Percentiles rank a stretch among this genome's conserved stretches.
Conservation (phyloP, 768 basidiomycete species). For the Coprinopsis sp. region DNA sequence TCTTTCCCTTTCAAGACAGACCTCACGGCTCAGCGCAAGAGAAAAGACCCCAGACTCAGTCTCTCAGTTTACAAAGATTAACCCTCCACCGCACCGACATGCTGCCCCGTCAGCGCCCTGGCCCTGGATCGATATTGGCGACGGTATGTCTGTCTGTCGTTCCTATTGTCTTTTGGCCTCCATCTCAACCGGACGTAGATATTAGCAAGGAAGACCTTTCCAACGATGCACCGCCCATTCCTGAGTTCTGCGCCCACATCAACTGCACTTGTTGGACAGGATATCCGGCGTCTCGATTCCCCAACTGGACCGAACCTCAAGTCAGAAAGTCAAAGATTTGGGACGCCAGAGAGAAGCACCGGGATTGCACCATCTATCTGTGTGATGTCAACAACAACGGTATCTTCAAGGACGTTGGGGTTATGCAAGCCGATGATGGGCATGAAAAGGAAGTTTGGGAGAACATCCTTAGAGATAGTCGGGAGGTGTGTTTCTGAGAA, state of each 20-base stretch:
- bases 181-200: constrained; percentile 17
- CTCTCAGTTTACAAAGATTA: constrained; percentile 15
- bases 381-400: constrained; percentile 31
- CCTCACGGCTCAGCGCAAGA: no score
- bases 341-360: constrained; percentile 21
- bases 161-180: neutral
- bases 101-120: constrained; percentile 45
- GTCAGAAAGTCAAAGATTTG: constrained; percentile 28
- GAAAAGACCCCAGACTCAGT: neutral
- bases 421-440: constrained; percentile 8
- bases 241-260: constrained; percentile 22
- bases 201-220: constrained; percentile 32
- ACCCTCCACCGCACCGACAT: constrained; percentile 39
- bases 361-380: constrained; percentile 24
- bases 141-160: constrained; percentile 27
- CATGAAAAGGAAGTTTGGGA: constrained; percentile 29
- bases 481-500: constrained; percentile 9
- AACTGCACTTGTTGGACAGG: constrained; percentile 28
- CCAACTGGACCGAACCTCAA: constrained; percentile 45
- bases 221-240: constrained; percentile 29
- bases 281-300: constrained; percentile 37
- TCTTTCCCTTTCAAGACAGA: no score
- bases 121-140: constrained; percentile 42
- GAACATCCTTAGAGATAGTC: constrained; percentile 10
- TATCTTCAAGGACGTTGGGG: constrained; percentile 22